phyloP scores from a whole-genome alignment of 805 yeast genomes.

The Hermanozyma aechmeae region DNA sequence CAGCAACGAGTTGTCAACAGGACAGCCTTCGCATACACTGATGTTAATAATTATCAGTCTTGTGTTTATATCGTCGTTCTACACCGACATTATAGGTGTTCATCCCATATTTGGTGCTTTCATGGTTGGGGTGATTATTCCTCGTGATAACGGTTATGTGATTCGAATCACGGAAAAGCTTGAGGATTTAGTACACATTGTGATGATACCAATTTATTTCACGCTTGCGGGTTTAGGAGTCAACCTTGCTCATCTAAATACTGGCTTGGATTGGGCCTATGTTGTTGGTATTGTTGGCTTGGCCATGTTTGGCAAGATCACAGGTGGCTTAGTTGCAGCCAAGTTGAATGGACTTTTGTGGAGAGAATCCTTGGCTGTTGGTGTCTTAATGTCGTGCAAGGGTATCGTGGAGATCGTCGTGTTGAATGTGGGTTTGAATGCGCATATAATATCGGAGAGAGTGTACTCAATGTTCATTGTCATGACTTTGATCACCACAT shows the following conservation, averaged over 20 bases:
- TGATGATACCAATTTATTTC: constrained; percentile 70
- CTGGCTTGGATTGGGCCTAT: constrained; percentile 74
- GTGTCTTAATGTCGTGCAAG: constrained; percentile 79
- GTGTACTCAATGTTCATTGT: constrained; percentile 75
- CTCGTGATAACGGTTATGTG: constrained; percentile 68
- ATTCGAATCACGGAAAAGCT: constrained; percentile 61
- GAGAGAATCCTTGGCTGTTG: constrained; percentile 72
- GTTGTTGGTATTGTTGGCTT: constrained; percentile 56
- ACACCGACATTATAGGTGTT: constrained; percentile 77
- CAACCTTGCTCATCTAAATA: constrained; percentile 52
- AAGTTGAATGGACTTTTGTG: constrained; percentile 51
- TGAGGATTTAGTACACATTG: constrained; percentile 67
- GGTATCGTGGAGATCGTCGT: constrained; percentile 84
- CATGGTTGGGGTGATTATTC: constrained; percentile 65
- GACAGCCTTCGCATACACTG: constrained; percentile 53
- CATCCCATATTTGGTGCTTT: constrained; percentile 86
- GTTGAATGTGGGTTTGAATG: constrained; percentile 61
- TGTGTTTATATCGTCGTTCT: constrained; percentile 62
- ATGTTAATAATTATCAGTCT: constrained; percentile 46
- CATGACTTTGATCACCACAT: constrained; percentile 74
- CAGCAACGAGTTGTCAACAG: constrained; percentile 49
- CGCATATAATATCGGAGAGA: constrained; percentile 54
- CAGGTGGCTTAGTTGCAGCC: constrained; percentile 62
- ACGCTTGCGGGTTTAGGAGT: constrained; percentile 71
- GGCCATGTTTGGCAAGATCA: constrained; percentile 59